Evolutionary conservation across 2,329 filamentous ascomycete genomes (phyloP), one percentile per base, ranked within the genome.

Genomic region (Fusarium piperis): DNA sequence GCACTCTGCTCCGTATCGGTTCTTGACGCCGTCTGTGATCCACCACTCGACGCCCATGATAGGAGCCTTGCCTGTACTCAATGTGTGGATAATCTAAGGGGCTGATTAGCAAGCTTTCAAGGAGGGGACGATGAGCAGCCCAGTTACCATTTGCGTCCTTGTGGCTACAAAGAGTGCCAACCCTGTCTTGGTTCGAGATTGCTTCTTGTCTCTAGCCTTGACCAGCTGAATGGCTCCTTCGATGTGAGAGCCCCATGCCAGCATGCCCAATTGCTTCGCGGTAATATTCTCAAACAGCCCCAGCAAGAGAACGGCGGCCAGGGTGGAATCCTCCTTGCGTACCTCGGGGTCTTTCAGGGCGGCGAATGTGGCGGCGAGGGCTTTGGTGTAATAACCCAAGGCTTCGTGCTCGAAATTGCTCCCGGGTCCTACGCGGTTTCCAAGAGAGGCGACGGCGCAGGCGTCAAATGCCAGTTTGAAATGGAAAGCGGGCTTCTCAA

Each of bases 171-270:
- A 91, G 15, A 91, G 82, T 62, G 85, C 82, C 33, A 87, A 77
- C 0, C 89, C 89, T 3, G 83, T 80, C 76, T 85, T 86, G 15
- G 87, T 89, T 44, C 81, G 81, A 11, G 89, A 76, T 72, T 90
- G 88, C 68, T 86, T 85, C 72, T 84, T 85, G 6, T 89, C 88
- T 51, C 89, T 85, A 11, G 86, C 84, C 76, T 87, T 88, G 59
- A 89, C 87, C 2, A 91, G 81, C 70, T 89, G 86, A 33, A 91
- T 86, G n/a, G 89, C 89, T 4, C 89, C 89, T 66, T 90, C 87
- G n/a, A 88, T 85, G 72, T 91, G 89, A 11, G 88, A 89, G 5
- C 88, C 88, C 89, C 89, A 91, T 2, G 88, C 88, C 62, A 86
- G 80, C 76, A 86, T 85, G 35, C 85, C 87, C 56, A 87, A 79